Evolutionary conservation across 495 filamentous ascomycete species (phyloP), one percentile per base, ranked within the genome.

Genomic region (Usnea hakonensis): DNA sequence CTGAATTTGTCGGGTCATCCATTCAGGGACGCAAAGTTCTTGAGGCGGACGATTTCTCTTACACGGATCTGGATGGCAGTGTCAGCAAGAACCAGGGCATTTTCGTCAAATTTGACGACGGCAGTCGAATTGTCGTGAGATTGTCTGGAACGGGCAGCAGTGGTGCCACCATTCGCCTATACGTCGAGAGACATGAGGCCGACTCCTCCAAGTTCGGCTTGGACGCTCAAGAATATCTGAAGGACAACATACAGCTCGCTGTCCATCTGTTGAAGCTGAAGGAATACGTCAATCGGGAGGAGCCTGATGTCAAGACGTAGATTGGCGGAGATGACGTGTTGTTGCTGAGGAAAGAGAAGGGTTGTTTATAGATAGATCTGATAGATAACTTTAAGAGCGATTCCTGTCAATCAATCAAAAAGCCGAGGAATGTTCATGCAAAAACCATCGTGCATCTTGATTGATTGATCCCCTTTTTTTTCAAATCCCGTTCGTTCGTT

Each of bases 61-160:
- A 98, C 81, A 97, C 89, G 4, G 94, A 98, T 74, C 85, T 97
- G 26, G 94, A 98, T 68, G 93, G 93, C 58, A 95, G 90, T 62
- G 90, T 97, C 30, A 85, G 90, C 72, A 89, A 92, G 70, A 96
- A 96, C 81, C 94, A 98, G 77, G 94, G 94, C 57, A 85, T 97
- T 63, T 98, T 89, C 69, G 88, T 90, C 75, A 90, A 90, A 76
- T 97, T 97, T 77, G 90, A 91, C 56, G 91, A 95, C 60, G 94
- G 94, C 63, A 93, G 89, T 77, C 86, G 94, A 58, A 92, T 97
- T 55, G 89, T 98, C 37, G 91, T 97, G 55, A 86, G 94, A 63
- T 75, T 98, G 68, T 97, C 92, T 1, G 94, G 94, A 30, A 98
- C 94, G 30, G 94, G 94, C 55, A 92, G 88, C 68, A 93, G 89